Evolutionary conservation across 352 stramenopile species (phyloP).

Genomic region (Pythium sukuiense): DNA sequence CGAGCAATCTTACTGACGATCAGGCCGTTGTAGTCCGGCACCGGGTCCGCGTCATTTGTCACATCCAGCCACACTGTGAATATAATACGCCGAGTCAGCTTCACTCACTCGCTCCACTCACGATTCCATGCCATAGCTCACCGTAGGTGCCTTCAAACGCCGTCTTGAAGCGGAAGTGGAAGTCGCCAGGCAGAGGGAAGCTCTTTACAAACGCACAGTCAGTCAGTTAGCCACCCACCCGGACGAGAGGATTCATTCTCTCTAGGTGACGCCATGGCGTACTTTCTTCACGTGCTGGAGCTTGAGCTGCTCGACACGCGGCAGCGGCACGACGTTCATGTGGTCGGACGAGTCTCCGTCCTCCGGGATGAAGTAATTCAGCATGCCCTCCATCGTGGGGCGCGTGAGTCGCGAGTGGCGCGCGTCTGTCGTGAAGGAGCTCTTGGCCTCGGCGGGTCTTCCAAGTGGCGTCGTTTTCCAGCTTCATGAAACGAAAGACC

Average conservation of each 20-base stretch:
- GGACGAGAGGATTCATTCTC: too few relatives aligned
- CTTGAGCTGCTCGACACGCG: conserved; percentile 70
- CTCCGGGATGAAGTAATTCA: conserved; percentile 88
- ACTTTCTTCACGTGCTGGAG: conserved; percentile 85
- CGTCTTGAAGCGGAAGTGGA: conserved; percentile 88
- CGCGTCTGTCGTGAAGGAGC: background rate
- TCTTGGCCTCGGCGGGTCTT: background rate
- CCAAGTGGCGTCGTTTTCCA: background rate
- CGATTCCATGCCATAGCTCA: conserved; percentile 15
- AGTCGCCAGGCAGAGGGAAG: conserved; percentile 76
- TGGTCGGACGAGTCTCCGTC: conserved; percentile 86
- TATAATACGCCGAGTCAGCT: background rate
- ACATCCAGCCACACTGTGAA: conserved; percentile 78
- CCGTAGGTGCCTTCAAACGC: conserved; percentile 85
- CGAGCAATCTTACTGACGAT: conserved; percentile 82
- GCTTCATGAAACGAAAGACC: conserved; percentile 7
- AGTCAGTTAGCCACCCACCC: too few relatives aligned
- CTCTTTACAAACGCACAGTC: conserved; percentile 30
- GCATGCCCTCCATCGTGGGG: conserved; percentile 76
- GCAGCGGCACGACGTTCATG: conserved; percentile 81
- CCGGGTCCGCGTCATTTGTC: conserved; percentile 59
- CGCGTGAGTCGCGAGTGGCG: background rate
- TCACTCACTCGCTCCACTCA: background rate
- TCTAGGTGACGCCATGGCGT: background rate
- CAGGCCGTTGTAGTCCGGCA: conserved; percentile 82